Evolutionary conservation across 1,139 yeast genomes (phyloP).

Genomic region (Cylindricascospora bacillispora): DNA sequence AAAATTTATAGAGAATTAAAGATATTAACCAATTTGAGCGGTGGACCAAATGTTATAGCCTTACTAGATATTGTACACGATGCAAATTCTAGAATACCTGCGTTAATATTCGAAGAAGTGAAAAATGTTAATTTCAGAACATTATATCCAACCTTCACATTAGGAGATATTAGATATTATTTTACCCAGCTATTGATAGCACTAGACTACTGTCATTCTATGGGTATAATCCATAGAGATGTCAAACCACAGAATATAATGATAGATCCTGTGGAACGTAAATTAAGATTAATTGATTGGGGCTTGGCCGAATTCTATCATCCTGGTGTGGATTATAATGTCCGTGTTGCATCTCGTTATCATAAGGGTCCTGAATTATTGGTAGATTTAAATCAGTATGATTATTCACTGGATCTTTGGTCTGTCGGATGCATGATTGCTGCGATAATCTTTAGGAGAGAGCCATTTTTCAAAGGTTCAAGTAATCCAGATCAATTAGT

Average conservation of each 20-base stretch:
- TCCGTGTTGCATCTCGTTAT: slow-evolving; percentile 68
- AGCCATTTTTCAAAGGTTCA: slow-evolving; percentile 69
- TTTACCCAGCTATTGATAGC: slow-evolving; percentile 59
- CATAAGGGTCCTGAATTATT: slow-evolving; percentile 73
- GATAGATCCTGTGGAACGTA: slow-evolving; percentile 58
- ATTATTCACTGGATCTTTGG: slow-evolving; percentile 71
- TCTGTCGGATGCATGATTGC: slow-evolving; percentile 75
- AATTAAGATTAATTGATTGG: slow-evolving; percentile 68
- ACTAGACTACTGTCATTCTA: slow-evolving; percentile 63
- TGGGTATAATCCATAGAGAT: slow-evolving; percentile 78
- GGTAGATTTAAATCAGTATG: slow-evolving; percentile 63
- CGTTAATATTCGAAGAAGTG: slow-evolving; percentile 59
- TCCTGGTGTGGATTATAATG: slow-evolving; percentile 66
- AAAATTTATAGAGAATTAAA: slow-evolving; percentile 69
- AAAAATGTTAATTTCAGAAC: slow-evolving; percentile 62
- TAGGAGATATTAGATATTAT: slow-evolving; percentile 54
- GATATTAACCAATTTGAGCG: slow-evolving; percentile 59
- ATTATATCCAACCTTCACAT: slow-evolving; percentile 53
- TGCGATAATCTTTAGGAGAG: slow-evolving; percentile 61
- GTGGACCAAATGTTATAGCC: slow-evolving; percentile 62
- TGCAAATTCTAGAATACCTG: slow-evolving; percentile 59
- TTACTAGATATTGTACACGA: slow-evolving; percentile 67
- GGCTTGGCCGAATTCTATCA: slow-evolving; percentile 77
- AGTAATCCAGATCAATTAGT: slow-evolving; percentile 71
- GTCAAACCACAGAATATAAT: slow-evolving; percentile 77